Percentiles rank a stretch among this genome's conserved stretches.
Conservation (phyloP, 1,284 basidiomycete genomes). For the Fomitopsis pinicola region DNA sequence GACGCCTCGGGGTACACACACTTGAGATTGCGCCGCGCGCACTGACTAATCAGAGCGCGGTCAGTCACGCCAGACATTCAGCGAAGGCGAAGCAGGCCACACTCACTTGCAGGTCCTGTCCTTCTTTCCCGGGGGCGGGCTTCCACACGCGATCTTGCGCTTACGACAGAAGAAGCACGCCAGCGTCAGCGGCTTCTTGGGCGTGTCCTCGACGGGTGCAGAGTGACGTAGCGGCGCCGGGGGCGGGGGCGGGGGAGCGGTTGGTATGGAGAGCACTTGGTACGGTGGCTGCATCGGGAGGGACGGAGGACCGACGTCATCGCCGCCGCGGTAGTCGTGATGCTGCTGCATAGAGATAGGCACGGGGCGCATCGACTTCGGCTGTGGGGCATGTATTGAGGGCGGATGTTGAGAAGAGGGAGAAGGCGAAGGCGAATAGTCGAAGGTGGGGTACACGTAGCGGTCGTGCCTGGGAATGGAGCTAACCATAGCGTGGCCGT, state of each 20-base stretch:
- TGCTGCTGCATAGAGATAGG: background rate
- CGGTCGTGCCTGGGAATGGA: constrained; percentile 1
- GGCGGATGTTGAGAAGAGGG: background rate
- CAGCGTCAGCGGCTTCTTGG: constrained; percentile 37
- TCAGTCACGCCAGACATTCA: constrained; percentile 1
- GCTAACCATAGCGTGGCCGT: constrained; percentile 1
- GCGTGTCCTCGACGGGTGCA: constrained; percentile 27
- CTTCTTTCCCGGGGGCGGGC: constrained; percentile 30
- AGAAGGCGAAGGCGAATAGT: constrained; percentile 2
- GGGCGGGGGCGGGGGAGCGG: constrained; percentile 11
- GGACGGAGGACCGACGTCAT: background rate
- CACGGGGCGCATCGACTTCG: background rate
- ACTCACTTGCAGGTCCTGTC: constrained; percentile 41
- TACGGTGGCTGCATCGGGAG: background rate
- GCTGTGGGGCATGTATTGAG: constrained; percentile 6
- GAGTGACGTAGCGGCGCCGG: constrained; percentile 17
- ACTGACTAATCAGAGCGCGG: constrained; percentile 22
- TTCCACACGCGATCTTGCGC: constrained; percentile 43
- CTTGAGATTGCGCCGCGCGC: constrained; percentile 30
- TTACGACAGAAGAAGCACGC: constrained; percentile 42
- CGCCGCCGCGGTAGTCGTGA: background rate
- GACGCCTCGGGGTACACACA: constrained; percentile 32
- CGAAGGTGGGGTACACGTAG: constrained; percentile 1
- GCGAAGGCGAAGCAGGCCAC: background rate
- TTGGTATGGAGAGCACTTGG: constrained; percentile 18